Base-by-base conservation (phyloP, 2,329 filamentous ascomycete species). In the Colletotrichum lini region DNA sequence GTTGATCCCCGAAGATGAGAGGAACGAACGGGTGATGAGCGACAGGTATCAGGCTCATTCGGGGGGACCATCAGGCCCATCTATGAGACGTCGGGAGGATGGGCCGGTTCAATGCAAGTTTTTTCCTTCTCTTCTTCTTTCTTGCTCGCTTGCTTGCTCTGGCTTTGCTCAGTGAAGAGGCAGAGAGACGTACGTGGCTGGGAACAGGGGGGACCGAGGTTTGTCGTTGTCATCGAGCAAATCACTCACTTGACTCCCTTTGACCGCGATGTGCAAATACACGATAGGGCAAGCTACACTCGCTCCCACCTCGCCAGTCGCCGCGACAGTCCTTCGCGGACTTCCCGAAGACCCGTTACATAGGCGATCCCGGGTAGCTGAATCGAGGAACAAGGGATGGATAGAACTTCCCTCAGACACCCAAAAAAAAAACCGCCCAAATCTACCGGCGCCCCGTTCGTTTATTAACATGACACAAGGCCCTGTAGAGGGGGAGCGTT, bases 11-110 rank as follows among this genome's bases (percentile, higher is more conserved):
- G 40, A 26, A 67, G 57, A 71, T 71, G 68, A 71, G 68, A 71
- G 68, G 68, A 71, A 71, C 68, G 68, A 71, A 71, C 68, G 58
- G 68, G 56, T 71, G 68, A 71, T 67, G 64, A 26, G 45, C 64
- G 57, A 67, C 57, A 45, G 64, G 68, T 71, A 62, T 67, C 68
- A 67, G 68, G 64, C 64, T 15, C 30, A 30, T 30, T 30, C 30
- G 30, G 30, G 30, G 30, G 30, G 30, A 9, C 68, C 68, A 67
- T 54, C 64, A 59, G 30, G 60, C 30, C 45, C 68, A 62, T 62
- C 64, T 40, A 67, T 71, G 68, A 67, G 68, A 67, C 52, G 40
- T 63, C 7, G 30, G 30, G 30, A 57, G 62, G 53, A 58, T 30
- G 18, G 52, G n/a, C 58, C 44, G 42, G 30, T 30, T 47, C 56